Base-by-base conservation (phyloP, 1,139 yeast genomes). In the Hansenula sp. region DNA sequence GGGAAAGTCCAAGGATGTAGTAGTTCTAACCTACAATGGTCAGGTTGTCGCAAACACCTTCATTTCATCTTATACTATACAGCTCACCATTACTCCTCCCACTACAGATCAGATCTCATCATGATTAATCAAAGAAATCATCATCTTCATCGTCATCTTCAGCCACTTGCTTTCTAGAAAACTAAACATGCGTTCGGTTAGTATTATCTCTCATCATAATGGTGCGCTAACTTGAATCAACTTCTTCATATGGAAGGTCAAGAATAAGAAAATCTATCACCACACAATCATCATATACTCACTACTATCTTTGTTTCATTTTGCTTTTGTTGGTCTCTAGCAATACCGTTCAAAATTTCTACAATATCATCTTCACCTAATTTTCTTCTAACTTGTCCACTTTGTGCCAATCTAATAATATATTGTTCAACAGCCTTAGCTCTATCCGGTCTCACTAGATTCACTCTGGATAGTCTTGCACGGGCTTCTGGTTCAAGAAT, bases 351-450 rank as follows among this genome's bases (percentile, higher is more conserved):
- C 53, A 93, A 71, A 41, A 93, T 79, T 49, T 81, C 84, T 27
- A 90, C 96, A 47, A 93, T 75, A 52, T 90, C 96, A 33, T 75
- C 72, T 60, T 93, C 99, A 6, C 76, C 70, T 31, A 93, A 71
- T 60, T 88, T 87, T 48, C 81, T 76, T 43, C 79, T 73, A 38
- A 91, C 70, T 48, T 85, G 88, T 1, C 98, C 98, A 57, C 84
- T 74, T 44, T 81, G 79, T n/a, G 84, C 87, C 63, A 91, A 67
- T 54, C 82, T 79, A 31, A 85, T 66, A 40, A 93, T 67, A 58
- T 91, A 79, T 51, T 84, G 82, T 60, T 93, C 98, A n/a, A 91
- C 97, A 6, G 88, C 87, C 41, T 78, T 76, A 1, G 96, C 98
- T 43, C 98, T 73, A 46, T 93, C 98, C 2, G 95, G 94, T 58